Evolutionary conservation across 1,139 yeast species (phyloP).

Genomic region (Arxiozyma heterogenica): DNA sequence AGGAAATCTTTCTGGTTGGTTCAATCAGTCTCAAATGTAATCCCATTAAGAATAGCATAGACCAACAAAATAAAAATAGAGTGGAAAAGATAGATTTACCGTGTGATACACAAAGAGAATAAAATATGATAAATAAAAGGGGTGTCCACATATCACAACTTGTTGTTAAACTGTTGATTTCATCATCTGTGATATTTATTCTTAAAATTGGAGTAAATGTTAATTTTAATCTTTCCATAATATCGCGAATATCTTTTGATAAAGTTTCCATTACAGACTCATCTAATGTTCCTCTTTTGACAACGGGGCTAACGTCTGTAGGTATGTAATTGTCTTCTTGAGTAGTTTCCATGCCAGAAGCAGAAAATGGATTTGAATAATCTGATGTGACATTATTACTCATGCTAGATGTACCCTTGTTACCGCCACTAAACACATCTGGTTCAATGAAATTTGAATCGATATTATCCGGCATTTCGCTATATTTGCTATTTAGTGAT

Average conservation of each 20-base stretch:
- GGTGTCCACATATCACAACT: conserved; percentile 31
- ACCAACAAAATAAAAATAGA: conserved; percentile 27
- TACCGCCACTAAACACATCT: conserved; percentile 5
- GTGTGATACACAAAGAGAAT: conserved; percentile 24
- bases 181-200: conserved; percentile 10
- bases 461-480: conserved; percentile 5
- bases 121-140: conserved; percentile 23
- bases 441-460: conserved; percentile 25
- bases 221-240: conserved; percentile 20
- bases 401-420: background rate
- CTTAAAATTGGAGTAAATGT: background rate
- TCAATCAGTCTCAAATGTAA: conserved; percentile 24
- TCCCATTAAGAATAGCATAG: conserved; percentile 22
- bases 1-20: conserved; percentile 20
- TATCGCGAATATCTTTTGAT: conserved; percentile 27
- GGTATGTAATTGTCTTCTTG: background rate
- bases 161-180: background rate
- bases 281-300: conserved; percentile 28
- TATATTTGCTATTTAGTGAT: background rate
- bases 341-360: background rate
- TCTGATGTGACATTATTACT: background rate
- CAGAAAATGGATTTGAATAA: conserved; percentile 1
- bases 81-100: conserved; percentile 26
- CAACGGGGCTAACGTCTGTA: background rate
- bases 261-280: conserved; percentile 25